phyloP scores from a whole-genome alignment of 2,329 filamentous ascomycete genomes.

The Talaromyces sp. region DNA sequence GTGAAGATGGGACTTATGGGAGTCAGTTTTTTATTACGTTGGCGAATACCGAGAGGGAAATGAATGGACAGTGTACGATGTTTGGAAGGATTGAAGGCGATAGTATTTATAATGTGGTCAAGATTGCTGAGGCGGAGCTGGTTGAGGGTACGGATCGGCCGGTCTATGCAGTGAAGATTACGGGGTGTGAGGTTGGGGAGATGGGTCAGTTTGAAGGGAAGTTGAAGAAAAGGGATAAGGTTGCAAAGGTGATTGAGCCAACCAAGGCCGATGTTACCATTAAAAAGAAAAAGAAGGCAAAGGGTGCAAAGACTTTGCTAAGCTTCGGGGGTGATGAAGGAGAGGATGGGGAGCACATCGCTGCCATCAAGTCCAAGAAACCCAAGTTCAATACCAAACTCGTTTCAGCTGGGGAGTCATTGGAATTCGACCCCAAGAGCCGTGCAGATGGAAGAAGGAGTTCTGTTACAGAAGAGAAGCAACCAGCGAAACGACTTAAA shows the following conservation, averaged over 20 bases:
- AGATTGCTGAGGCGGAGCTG: slow-evolving; percentile 84
- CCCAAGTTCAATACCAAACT: slow-evolving; percentile 47
- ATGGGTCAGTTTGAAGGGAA: slow-evolving; percentile 43
- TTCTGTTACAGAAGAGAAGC: slow-evolving; percentile 2
- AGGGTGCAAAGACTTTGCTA: slow-evolving; percentile 40
- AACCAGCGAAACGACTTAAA: slow-evolving; percentile 27
- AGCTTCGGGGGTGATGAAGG: slow-evolving; percentile 46
- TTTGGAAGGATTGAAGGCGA: slow-evolving; percentile 90
- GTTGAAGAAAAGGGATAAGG: slow-evolving; percentile 38
- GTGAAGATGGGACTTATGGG: slow-evolving; percentile 67
- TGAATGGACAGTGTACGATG: slow-evolving; percentile 85
- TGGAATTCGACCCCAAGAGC: slow-evolving; percentile 15
- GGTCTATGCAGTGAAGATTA: slow-evolving; percentile 75
- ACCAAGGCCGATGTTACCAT: slow-evolving; percentile 25
- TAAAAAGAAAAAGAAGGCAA: slow-evolving; percentile 41
- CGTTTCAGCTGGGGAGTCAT: slow-evolving; percentile 31
- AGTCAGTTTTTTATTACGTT: slow-evolving; percentile 98
- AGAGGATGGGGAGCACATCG: slow-evolving; percentile 30
- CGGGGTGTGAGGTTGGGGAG: slow-evolving; percentile 42
- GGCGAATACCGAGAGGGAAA: slow-evolving; percentile 69
- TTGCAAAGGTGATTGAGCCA: slow-evolving; percentile 25
- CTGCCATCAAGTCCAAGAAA: slow-evolving; percentile 33
- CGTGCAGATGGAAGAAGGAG: background rate
- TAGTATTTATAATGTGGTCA: slow-evolving; percentile 91
- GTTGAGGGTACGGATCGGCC: slow-evolving; percentile 74